Conservation (phyloP, 257 asterid genomes). For the Plantago major region DNA sequence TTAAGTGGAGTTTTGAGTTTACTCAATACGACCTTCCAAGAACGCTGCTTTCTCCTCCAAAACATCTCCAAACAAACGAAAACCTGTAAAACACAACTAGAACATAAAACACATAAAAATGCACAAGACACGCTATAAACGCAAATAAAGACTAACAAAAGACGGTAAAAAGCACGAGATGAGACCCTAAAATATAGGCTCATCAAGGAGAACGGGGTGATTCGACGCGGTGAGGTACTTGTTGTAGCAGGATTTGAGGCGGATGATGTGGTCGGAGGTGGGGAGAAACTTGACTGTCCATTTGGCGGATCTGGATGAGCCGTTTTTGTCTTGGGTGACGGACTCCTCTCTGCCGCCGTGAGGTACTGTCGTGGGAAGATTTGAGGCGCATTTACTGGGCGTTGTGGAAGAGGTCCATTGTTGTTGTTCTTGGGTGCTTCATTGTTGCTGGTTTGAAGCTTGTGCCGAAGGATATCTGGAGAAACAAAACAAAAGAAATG, state of each 20-base stretch:
- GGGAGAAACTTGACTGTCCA: conserved; percentile 66
- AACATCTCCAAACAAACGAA: no score
- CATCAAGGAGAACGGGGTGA: conserved; percentile 55
- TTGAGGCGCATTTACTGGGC: conserved; percentile 62
- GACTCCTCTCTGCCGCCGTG: conserved; percentile 64
- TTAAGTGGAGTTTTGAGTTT: no score
- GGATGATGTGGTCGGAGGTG: conserved; percentile 33
- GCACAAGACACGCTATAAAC: no score
- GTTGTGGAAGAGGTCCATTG: conserved; percentile 61
- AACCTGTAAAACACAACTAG: no score
- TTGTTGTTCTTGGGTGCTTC: conserved; percentile 22
- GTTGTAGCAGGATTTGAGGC: conserved; percentile 57
- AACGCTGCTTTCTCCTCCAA: no score
- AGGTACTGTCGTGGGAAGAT: conserved; percentile 53
- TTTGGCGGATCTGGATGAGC: conserved; percentile 45
- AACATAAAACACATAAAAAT: no score
- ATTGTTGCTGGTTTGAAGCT: background rate
- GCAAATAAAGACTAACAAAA: no score
- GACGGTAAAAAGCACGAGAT: no score
- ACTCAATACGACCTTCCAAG: no score
- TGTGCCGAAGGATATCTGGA: conserved; percentile 19
- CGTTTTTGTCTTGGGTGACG: conserved; percentile 54
- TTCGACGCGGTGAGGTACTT: conserved; percentile 71
- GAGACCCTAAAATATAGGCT: no score
- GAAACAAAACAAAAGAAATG: background rate